A percentile compares a stretch with the other conserved stretches of the same genome.
These are phyloP conservation scores for Passalora sequoiae DNA, from an alignment of 2,329 filamentous ascomycete genomes.

Conservation along the genomic window DNA sequence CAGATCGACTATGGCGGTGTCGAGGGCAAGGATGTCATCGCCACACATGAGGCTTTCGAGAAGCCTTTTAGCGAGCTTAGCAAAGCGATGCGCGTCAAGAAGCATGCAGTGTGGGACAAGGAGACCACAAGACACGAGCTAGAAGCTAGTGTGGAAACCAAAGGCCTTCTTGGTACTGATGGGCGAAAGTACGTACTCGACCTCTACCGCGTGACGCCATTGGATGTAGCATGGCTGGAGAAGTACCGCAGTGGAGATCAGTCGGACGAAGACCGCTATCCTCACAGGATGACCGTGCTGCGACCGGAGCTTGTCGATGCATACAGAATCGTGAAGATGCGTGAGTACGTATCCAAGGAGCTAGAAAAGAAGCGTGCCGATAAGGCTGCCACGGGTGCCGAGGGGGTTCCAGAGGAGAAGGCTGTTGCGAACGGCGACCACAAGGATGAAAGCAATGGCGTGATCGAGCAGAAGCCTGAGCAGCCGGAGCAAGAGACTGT, in stretches of 20 bases:
- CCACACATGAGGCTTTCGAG: conserved; percentile 80
- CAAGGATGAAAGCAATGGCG: conserved; percentile 11
- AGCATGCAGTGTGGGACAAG: conserved; percentile 97
- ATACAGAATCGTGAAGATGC: conserved; percentile 78
- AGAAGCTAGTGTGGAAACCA: conserved; percentile 94
- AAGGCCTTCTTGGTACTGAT: conserved; percentile 93
- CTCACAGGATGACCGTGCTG: conserved; percentile 92
- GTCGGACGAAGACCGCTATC: conserved; percentile 60
- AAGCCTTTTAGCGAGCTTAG: conserved; percentile 84
- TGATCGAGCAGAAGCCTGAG: conserved; percentile 21
- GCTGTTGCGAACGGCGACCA: conserved; percentile 21
- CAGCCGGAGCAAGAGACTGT: conserved; percentile 58
- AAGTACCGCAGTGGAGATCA: conserved; percentile 56
- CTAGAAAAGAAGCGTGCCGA: conserved; percentile 56
- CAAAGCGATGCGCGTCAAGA: conserved; percentile 84
- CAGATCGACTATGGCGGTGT: conserved; percentile 99
- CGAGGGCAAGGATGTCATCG: conserved; percentile 92
- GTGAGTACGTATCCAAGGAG: conserved; percentile 79
- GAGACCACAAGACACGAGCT: conserved; percentile 83
- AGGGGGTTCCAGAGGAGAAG: conserved; percentile 22
- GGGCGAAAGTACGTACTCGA: conserved; percentile 97
- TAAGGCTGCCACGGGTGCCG: conserved; percentile 21
- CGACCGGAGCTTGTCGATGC: conserved; percentile 84
- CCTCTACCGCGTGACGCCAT: conserved; percentile 85
- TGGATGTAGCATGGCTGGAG: conserved; percentile 89